Conservation (phyloP, 768 basidiomycete genomes). For the Butyriboletus loyo region DNA sequence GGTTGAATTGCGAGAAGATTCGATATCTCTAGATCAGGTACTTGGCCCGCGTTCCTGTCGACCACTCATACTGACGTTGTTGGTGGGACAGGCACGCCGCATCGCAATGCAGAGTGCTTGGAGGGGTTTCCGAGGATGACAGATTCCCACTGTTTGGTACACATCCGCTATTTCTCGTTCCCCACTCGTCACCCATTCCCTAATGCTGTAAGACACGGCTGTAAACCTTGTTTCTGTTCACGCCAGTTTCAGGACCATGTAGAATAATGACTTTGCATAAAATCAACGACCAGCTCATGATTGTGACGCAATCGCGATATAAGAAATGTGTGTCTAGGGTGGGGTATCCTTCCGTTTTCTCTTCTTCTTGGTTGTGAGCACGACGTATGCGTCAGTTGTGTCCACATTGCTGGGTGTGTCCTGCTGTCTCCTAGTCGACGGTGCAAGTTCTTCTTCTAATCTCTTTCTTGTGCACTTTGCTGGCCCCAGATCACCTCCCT, state of each 20-base stretch:
- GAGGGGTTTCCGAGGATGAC: constrained; percentile 62
- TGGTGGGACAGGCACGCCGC: constrained; percentile 58
- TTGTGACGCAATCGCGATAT: background rate
- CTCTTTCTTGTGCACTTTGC: background rate
- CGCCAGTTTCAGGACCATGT: constrained; percentile 22
- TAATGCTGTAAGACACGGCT: constrained; percentile 4
- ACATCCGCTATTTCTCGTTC: background rate
- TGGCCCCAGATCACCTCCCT: background rate
- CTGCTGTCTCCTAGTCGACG: constrained; percentile 2
- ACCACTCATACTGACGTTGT: constrained; percentile 2
- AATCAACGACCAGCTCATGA: constrained; percentile 5
- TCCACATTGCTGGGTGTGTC: background rate
- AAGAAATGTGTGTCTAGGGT: constrained; percentile 1
- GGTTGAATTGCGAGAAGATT: constrained; percentile 76
- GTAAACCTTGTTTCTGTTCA: constrained; percentile 11
- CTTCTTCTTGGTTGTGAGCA: constrained; percentile 17
- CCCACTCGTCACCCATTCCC: constrained; percentile 5
- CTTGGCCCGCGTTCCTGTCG: constrained; percentile 13
- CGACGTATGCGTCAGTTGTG: background rate
- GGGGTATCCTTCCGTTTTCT: constrained; percentile 20
- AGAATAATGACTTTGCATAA: constrained; percentile 22
- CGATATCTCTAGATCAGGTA: constrained; percentile 93
- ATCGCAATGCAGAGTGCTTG: constrained; percentile 91
- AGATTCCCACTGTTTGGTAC: constrained; percentile 9
- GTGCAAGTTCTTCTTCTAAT: background rate